phyloP scores from a whole-genome alignment of 176 grass and related monocot genomes.

The Oryza brachyantha region DNA sequence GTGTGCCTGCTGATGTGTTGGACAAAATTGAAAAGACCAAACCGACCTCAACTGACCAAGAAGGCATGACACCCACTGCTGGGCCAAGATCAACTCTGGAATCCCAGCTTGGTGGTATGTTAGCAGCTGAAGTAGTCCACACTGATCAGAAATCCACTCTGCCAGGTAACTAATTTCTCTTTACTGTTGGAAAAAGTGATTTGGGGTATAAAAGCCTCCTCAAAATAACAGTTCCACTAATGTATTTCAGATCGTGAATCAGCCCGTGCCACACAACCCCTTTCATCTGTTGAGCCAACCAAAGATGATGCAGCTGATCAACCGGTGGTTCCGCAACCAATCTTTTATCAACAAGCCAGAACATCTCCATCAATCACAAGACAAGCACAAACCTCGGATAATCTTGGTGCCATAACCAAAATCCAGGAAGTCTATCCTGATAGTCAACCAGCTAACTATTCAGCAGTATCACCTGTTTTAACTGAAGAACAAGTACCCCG shows the following conservation, averaged over 20 bases:
- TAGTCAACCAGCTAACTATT: background rate
- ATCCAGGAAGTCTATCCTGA: slow-evolving; percentile 25
- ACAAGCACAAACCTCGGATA: background rate
- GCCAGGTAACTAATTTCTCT: background rate
- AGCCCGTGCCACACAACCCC: background rate
- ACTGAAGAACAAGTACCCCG: background rate
- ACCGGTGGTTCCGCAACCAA: background rate
- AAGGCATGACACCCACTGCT: background rate
- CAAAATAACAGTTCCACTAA: background rate
- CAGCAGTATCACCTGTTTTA: background rate
- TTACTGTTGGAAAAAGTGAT: background rate
- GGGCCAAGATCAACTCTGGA: background rate
- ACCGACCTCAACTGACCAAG: slow-evolving; percentile 10
- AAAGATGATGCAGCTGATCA: background rate
- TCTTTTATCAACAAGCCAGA: slow-evolving; percentile 13
- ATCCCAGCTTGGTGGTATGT: background rate
- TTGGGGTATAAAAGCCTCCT: too few relatives aligned
- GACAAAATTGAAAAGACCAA: background rate
- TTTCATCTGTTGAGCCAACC: background rate
- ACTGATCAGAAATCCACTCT: background rate
- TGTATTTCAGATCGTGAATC: background rate
- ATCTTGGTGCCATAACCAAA: background rate
- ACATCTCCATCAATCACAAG: slow-evolving; percentile 11
- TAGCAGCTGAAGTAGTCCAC: background rate
- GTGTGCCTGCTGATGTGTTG: background rate